These are phyloP conservation scores for Hysterangium stoloniferum DNA, from an alignment of 768 basidiomycete genomes.

Conservation along the genomic window DNA sequence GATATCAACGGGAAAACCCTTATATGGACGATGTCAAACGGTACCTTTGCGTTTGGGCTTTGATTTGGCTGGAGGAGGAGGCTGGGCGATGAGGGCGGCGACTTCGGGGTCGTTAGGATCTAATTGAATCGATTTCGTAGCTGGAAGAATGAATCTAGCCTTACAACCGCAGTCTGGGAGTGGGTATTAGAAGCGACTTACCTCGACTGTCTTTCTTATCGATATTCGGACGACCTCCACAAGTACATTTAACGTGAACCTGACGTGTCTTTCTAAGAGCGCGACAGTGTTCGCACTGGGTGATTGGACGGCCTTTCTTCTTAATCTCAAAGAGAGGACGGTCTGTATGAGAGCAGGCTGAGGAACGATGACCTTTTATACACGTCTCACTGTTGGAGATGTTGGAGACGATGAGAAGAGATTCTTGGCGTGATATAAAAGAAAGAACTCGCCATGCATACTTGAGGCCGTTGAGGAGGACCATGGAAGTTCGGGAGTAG, in stretches of 20 bases:
- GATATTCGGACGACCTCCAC: constrained; percentile 18
- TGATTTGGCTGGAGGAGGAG: constrained; percentile 29
- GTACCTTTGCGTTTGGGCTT: neutral
- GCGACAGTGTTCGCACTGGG: constrained; percentile 42
- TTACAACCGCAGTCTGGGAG: constrained; percentile 17
- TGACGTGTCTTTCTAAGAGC: constrained; percentile 34
- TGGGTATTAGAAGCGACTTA: no score
- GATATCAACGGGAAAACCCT: neutral
- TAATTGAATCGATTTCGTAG: constrained; percentile 11
- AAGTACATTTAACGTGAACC: constrained; percentile 35
- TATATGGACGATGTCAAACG: neutral
- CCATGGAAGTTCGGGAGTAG: constrained; percentile 25
- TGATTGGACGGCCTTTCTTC: constrained; percentile 53
- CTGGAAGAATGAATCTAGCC: constrained; percentile 19
- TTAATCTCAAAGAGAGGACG: constrained; percentile 77
- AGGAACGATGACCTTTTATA: constrained; percentile 91
- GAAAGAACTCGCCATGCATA: constrained; percentile 63
- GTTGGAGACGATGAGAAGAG: constrained; percentile 3
- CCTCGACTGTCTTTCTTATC: constrained; percentile 11
- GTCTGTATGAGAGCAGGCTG: constrained; percentile 81
- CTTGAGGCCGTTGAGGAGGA: constrained; percentile 68
- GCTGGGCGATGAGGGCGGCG: constrained; percentile 14
- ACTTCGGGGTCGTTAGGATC: constrained; percentile 22
- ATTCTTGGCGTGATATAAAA: constrained; percentile 12
- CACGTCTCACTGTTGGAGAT: constrained; percentile 82